phyloP scores from a whole-genome alignment of 176 grass and related monocot genomes.

The Aegilops bicornis region DNA sequence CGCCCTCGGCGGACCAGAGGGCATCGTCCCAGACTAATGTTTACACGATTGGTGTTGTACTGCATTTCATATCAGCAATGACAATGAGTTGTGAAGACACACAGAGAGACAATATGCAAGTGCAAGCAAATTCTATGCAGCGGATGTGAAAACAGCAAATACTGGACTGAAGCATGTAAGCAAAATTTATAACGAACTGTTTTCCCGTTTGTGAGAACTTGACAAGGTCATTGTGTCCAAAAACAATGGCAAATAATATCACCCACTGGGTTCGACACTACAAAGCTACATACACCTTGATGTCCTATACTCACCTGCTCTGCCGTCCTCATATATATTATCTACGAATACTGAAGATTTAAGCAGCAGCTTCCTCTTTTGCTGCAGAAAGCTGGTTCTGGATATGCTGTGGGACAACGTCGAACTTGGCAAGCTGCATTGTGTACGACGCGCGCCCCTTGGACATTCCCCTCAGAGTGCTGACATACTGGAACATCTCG shows the following conservation, averaged over 20 bases:
- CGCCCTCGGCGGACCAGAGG: too few species aligned
- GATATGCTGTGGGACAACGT: constrained; percentile 83
- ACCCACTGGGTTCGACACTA: constrained; percentile 24
- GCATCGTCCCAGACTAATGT: background rate
- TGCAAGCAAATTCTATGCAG: background rate
- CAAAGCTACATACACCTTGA: constrained; percentile 45
- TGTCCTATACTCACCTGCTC: constrained; percentile 40
- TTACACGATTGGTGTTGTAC: background rate
- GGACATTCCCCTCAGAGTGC: constrained; percentile 81
- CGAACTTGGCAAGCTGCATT: constrained; percentile 91
- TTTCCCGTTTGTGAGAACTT: constrained; percentile 29
- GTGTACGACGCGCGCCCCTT: constrained; percentile 95
- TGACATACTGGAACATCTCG: constrained; percentile 99
- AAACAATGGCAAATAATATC: constrained; percentile 52
- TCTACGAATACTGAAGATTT: constrained; percentile 30
- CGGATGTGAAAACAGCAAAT: background rate
- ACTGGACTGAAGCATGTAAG: background rate
- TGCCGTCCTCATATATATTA: background rate
- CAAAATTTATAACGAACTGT: constrained; percentile 19
- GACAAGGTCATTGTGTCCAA: constrained; percentile 38
- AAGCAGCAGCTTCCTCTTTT: constrained; percentile 76
- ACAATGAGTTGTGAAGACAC: background rate
- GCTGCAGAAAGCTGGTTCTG: constrained; percentile 72
- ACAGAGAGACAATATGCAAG: background rate
- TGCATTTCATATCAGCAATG: background rate